Evolutionary conservation across 2,329 filamentous ascomycete species (phyloP), one percentile per base, ranked within the genome.

Genomic region (Xenoacremonium recifei): DNA sequence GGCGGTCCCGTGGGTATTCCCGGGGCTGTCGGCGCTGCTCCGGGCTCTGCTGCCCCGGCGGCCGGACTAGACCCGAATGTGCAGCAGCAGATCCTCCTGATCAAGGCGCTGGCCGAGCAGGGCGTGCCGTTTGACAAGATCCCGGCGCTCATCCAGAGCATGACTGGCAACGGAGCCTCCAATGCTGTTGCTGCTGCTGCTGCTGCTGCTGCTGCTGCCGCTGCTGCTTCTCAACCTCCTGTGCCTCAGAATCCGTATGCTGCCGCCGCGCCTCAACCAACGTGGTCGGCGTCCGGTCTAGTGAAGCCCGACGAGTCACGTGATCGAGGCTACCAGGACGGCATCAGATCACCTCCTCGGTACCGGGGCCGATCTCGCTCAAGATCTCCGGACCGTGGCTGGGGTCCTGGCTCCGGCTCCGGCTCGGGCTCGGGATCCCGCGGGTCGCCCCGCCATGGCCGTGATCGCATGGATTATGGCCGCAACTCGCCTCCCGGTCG

Each of bases 71-170:
- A 77, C 50, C 68, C 68, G 48, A 80, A 77, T 49, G 70, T 86
- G 43, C 81, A 87, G 52, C 78, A 87, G 61, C 86, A 90, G 59
- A 72, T 91, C 41, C 72, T 85, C 63, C 68, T 93, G 49, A 79
- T 95, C 55, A 87, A 90, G 66, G 76, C 86, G 10, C 75, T 95
- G 41, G 77, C 84, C 44, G 82, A 85, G 23, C 85, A 89, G 63
- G 88, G 88, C 35, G 73, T 93, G 19, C 79, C 87, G 3, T 76
- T 87, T 64, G 89, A 93, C 47, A 85, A 91, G 65, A 89, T 89
- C 67, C 82, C 76, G 7, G 67, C 68, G 38, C 65, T 79, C 45
- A 72, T 85, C 54, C 72, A 79, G 48, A 71, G 71, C 51, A 69
- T 83, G 58, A 70, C 62, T 51, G 63, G 59, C 39, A 62, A 57